phyloP scores from a whole-genome alignment of 2,329 filamentous ascomycete species.

The Penicillium sp. region DNA sequence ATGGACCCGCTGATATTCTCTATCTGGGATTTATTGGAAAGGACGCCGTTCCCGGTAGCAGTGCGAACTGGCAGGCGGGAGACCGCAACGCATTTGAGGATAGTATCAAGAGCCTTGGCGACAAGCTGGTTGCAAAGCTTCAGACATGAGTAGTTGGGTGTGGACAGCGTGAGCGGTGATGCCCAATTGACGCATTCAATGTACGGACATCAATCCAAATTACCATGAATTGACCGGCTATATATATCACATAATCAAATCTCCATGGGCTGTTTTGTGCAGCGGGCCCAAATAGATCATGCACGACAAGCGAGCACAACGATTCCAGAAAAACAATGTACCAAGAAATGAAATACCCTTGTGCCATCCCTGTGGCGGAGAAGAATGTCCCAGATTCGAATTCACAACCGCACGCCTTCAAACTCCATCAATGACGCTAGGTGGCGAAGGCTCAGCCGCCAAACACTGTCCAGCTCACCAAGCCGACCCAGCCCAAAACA shows the following conservation, averaged over 20 bases:
- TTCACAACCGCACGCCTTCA: too few species aligned
- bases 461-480: slow-evolving; percentile 5
- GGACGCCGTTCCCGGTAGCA: slow-evolving; percentile 56
- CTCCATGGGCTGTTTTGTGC: too few species aligned
- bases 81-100: slow-evolving; percentile 34
- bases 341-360: too few species aligned
- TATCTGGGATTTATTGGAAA: slow-evolving; percentile 60
- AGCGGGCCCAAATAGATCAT: too few species aligned
- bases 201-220: too few species aligned
- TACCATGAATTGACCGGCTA: too few species aligned
- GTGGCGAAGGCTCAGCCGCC: slow-evolving; percentile 16
- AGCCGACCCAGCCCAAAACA: not conserved
- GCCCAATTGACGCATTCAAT: too few species aligned
- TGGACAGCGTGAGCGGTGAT: not conserved
- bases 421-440: not conserved
- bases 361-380: too few species aligned
- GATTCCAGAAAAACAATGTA: too few species aligned
- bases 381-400: too few species aligned
- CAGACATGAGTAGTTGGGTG: not conserved
- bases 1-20: slow-evolving; percentile 58
- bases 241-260: too few species aligned
- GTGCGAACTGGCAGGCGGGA: slow-evolving; percentile 55
- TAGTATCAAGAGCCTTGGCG: slow-evolving; percentile 53
- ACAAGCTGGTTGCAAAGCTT: slow-evolving; percentile 47
- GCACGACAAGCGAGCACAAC: too few species aligned